Evolutionary conservation across 352 stramenopile species (phyloP), one percentile per base, ranked within the genome.

Genomic region (Globisporangium radiosum): DNA sequence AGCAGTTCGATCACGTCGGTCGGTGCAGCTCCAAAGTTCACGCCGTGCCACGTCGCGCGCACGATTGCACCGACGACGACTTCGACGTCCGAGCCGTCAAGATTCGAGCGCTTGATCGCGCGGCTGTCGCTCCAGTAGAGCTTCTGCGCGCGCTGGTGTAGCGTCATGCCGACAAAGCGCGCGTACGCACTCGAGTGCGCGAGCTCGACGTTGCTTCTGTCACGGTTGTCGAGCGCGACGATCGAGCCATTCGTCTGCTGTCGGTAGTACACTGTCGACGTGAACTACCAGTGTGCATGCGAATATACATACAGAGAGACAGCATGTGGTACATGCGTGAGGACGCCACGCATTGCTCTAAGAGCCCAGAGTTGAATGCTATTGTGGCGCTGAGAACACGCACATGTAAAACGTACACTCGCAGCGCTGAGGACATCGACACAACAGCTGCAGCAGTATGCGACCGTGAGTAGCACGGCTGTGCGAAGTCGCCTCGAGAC

Each of bases 191-290:
- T 59, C 0, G 71, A 82, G 8, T 59, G 60, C 57, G 79, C 58
- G 1, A 84, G 36, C 56, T 84, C 69, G 2, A 44, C 71, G 48
- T 66, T 49, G 25, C 40, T 62, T 51, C 71, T 66, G 65, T 76
- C 66, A 47, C 65, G 64, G 49, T 57, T 78, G 64, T 76, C 69
- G 59, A 84, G 70, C 42, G 76, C 39, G 45, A 85, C 79, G 64
- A 91, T 88, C 33, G 71, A 75, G 33, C 76, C 81, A 39, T 65
- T 70, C 15, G 54, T 71, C 19, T 73, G 66, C 50, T 82, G 69
- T 38, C 71, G 79, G 54, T 78, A 91, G 65, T 84, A 91, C 51
- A 91, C 79, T 0, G 73, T 88, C 37, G 78, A 81, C 19, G 73
- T 73, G 14, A 64, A 62, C 66, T 69, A 48, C 14, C 17, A 19